These are phyloP conservation scores for Taxawa tesnikishii DNA, from an alignment of 2,329 filamentous ascomycete genomes.

Conservation along the genomic window DNA sequence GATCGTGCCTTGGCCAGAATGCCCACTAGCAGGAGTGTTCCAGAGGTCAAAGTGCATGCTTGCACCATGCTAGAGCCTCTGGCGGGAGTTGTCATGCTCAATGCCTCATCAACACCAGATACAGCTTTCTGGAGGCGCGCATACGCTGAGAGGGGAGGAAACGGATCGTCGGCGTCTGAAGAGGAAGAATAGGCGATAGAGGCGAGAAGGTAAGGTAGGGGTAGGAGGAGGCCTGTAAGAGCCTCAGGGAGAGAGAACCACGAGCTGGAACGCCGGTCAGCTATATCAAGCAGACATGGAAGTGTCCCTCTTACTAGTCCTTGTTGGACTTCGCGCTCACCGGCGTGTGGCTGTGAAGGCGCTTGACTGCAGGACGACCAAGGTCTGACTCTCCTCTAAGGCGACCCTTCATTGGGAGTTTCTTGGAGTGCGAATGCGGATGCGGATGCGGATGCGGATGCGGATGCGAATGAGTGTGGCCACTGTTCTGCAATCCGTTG, in stretches of 20 bases:
- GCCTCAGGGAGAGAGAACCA: slow-evolving; percentile 31
- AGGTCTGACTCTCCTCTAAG: slow-evolving; percentile 33
- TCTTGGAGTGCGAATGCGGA: slow-evolving; percentile 3
- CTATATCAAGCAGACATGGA: neutral
- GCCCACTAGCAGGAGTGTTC: slow-evolving; percentile 32
- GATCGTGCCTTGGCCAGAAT: slow-evolving; percentile 22
- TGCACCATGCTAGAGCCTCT: slow-evolving; percentile 23
- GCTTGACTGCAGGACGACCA: slow-evolving; percentile 19
- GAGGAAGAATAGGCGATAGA: slow-evolving; percentile 30
- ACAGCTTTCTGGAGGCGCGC: slow-evolving; percentile 16
- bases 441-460: slow-evolving; percentile 16
- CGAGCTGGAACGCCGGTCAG: slow-evolving; percentile 8
- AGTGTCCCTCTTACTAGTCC: no score
- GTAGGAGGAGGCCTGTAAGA: slow-evolving; percentile 37
- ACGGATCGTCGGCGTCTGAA: slow-evolving; percentile 10
- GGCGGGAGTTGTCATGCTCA: slow-evolving; percentile 1
- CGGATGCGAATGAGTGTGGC: slow-evolving; percentile 17
- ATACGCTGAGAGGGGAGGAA: slow-evolving; percentile 19
- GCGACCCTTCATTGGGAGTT: slow-evolving; percentile 21
- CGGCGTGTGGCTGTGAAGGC: neutral
- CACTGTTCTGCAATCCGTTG: slow-evolving; percentile 8
- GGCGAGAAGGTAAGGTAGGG: slow-evolving; percentile 35
- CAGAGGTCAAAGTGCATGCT: slow-evolving; percentile 32
- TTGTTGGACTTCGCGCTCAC: no score
- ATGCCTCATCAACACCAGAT: slow-evolving; percentile 10